A percentile compares a stretch with the other conserved stretches of the same genome.
Conservation (phyloP, 352 stramenopile species). For the Phytophthora boehmeriae region DNA sequence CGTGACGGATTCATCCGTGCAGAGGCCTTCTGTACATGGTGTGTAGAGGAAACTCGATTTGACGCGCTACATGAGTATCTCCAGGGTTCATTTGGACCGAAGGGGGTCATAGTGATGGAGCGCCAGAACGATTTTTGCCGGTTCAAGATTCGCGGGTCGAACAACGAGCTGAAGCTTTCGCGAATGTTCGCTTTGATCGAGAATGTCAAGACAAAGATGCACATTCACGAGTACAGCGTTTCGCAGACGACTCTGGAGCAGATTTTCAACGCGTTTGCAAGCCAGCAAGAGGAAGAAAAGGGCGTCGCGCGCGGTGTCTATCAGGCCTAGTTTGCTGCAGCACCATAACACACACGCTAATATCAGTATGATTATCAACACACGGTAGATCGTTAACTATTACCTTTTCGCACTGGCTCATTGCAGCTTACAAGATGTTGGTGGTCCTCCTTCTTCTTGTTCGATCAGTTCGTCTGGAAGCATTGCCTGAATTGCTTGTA, state of each 20-base stretch:
- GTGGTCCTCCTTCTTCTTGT: neutral
- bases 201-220: slow-evolving; percentile 41
- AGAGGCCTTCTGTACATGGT: slow-evolving; percentile 62
- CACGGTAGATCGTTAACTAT: neutral
- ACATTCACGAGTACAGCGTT: slow-evolving; percentile 84
- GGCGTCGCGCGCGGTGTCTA: slow-evolving; percentile 28
- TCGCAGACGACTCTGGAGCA: slow-evolving; percentile 89
- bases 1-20: slow-evolving; percentile 44
- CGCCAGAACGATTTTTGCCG: slow-evolving; percentile 58
- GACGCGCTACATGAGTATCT: slow-evolving; percentile 36
- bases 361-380: neutral
- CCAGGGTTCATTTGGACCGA: slow-evolving; percentile 24
- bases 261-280: slow-evolving; percentile 89
- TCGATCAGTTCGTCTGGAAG: slow-evolving; percentile 28
- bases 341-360: neutral
- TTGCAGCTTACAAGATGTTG: slow-evolving; percentile 20
- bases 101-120: slow-evolving; percentile 39
- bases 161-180: slow-evolving; percentile 46
- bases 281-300: slow-evolving; percentile 56
- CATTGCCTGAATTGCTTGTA: slow-evolving; percentile 50
- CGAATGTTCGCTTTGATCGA: slow-evolving; percentile 79
- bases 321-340: slow-evolving; percentile 2
- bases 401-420: slow-evolving; percentile 17
- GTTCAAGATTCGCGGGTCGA: slow-evolving; percentile 63
- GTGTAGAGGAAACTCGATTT: slow-evolving; percentile 56